phyloP scores from a whole-genome alignment of 345 rosid genomes.

The Rhizophora mangle region DNA sequence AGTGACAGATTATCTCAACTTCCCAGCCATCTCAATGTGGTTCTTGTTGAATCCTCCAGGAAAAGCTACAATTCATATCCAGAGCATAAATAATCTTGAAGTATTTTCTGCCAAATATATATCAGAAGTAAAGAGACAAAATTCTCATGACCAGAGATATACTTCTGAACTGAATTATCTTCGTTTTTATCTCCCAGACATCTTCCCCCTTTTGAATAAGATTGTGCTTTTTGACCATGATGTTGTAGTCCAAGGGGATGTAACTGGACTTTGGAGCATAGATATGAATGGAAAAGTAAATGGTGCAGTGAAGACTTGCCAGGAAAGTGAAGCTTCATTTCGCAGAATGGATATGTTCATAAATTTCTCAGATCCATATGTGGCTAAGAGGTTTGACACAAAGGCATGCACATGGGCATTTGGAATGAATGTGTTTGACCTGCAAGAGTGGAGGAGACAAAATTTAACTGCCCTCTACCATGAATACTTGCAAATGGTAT shows the following conservation, averaged over 20 bases:
- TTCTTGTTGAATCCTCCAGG: constrained; percentile 29
- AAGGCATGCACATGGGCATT: constrained; percentile 33
- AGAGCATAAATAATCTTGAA: constrained; percentile 25
- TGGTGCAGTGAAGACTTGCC: constrained; percentile 34
- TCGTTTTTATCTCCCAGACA: constrained; percentile 32
- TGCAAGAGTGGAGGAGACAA: constrained; percentile 27
- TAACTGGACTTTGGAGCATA: constrained; percentile 23
- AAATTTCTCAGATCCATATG: constrained; percentile 32
- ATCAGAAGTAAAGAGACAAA: constrained; percentile 48
- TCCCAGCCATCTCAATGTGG: constrained; percentile 35
- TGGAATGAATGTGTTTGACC: constrained; percentile 34
- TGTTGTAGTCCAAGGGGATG: constrained; percentile 26
- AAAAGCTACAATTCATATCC: constrained; percentile 25
- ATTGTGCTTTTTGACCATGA: constrained; percentile 31
- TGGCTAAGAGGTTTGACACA: constrained; percentile 19
- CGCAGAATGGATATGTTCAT: constrained; percentile 23
- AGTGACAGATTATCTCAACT: constrained; percentile 29
- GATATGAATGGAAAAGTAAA: constrained; percentile 29
- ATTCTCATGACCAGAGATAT: constrained; percentile 32
- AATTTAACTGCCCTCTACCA: constrained; percentile 24
- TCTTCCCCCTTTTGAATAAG: constrained; percentile 28
- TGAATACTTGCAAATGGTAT: constrained; percentile 68
- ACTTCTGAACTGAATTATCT: constrained; percentile 26
- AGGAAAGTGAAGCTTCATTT: constrained; percentile 36
- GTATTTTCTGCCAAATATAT: constrained; percentile 13